Percentiles rank a stretch among this genome's conserved stretches.
Conservation (phyloP, 2,329 filamentous ascomycete genomes). For the Purpureocillium lavendulum region DNA sequence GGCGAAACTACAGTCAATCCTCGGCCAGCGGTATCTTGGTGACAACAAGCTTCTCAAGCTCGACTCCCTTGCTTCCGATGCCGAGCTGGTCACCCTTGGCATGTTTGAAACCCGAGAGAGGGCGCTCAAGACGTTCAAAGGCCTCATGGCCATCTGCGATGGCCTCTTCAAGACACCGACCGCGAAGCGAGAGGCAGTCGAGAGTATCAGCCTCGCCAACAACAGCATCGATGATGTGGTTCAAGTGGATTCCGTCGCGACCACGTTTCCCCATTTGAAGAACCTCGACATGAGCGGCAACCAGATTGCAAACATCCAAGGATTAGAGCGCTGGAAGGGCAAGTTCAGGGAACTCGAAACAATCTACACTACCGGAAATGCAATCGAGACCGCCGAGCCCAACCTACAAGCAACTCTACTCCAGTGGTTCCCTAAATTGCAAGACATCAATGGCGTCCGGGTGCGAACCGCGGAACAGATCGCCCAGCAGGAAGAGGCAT, state of each 20-base stretch:
- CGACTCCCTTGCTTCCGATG: conserved; percentile 66
- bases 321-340: conserved; percentile 67
- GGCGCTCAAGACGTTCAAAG: conserved; percentile 83
- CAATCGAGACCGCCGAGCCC: conserved; percentile 53
- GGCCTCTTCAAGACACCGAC: conserved; percentile 62
- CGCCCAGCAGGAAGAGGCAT: conserved; percentile 40
- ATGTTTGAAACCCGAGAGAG: conserved; percentile 66
- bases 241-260: conserved; percentile 65
- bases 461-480: conserved; percentile 67
- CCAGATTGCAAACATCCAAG: conserved; percentile 58
- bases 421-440: conserved; percentile 76
- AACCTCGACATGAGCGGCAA: conserved; percentile 88
- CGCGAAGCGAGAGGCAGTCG: conserved; percentile 68
- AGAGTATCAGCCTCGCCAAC: conserved; percentile 72
- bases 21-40: conserved; percentile 66
- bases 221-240: conserved; percentile 69
- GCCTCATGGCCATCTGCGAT: conserved; percentile 81
- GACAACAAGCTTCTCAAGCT: conserved; percentile 72
- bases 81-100: conserved; percentile 62
- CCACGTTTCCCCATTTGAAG: conserved; percentile 75
- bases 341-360: conserved; percentile 75
- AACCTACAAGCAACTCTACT: conserved; percentile 61
- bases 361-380: conserved; percentile 70
- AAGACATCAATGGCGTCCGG: conserved; percentile 65
- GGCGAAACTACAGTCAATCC: conserved; percentile 59